Percentiles rank a stretch among this genome's conserved stretches.
Conservation (phyloP, 495 filamentous ascomycete genomes). For the Peziza echinospora region DNA sequence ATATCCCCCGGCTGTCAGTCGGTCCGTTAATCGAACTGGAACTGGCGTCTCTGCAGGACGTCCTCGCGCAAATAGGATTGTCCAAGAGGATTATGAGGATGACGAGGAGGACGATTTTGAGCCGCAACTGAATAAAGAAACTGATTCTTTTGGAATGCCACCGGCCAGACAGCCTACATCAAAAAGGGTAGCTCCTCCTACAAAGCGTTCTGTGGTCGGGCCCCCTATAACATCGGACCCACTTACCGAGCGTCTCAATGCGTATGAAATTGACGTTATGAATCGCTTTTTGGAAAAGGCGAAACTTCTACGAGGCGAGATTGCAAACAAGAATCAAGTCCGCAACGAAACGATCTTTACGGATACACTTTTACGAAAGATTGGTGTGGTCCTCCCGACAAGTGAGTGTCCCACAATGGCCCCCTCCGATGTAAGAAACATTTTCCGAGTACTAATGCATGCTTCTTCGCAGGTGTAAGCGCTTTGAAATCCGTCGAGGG, state of each 20-base stretch:
- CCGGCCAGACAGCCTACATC: no score
- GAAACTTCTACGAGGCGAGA: conserved; percentile 37
- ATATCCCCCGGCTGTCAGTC: no score
- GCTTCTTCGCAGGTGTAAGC: background rate
- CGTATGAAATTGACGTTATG: conserved; percentile 29
- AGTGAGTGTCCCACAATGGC: conserved; percentile 29
- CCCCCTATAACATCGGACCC: conserved; percentile 53
- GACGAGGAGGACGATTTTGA: background rate
- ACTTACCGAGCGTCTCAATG: conserved; percentile 35
- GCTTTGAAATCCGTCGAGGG: background rate
- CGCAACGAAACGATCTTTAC: conserved; percentile 48
- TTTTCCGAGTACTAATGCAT: background rate
- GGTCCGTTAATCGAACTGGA: no score
- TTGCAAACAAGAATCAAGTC: conserved; percentile 40
- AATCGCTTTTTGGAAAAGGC: conserved; percentile 53
- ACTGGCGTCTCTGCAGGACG: no score
- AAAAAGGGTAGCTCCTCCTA: no score
- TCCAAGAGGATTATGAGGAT: background rate
- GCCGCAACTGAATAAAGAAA: no score
- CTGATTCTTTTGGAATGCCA: background rate
- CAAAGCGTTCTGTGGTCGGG: conserved; percentile 26
- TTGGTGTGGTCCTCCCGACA: conserved; percentile 59
- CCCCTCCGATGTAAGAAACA: background rate
- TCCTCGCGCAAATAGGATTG: no score
- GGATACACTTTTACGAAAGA: conserved; percentile 55